These are phyloP conservation scores for Hypseocharis bilobata DNA, from an alignment of 441 rosid genomes.

Conservation along the genomic window DNA sequence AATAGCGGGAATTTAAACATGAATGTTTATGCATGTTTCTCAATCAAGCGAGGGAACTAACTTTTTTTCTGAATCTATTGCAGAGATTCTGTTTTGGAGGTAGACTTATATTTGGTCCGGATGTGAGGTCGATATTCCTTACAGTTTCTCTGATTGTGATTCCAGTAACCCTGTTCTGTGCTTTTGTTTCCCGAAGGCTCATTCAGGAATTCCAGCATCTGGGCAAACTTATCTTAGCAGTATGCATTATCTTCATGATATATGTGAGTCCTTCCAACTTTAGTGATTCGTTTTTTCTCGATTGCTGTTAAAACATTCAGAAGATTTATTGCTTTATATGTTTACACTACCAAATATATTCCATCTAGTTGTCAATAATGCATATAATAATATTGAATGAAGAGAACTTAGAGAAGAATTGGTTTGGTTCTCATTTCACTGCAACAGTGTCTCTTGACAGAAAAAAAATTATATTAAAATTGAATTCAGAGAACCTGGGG, in stretches of 20 bases:
- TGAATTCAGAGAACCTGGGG: too few species aligned
- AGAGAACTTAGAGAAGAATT: too few species aligned
- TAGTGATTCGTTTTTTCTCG: slow-evolving; percentile 2
- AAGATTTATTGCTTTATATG: neutral
- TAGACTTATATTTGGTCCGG: slow-evolving; percentile 90
- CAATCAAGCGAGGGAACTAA: neutral
- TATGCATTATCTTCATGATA: slow-evolving; percentile 42
- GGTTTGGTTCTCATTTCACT: too few species aligned
- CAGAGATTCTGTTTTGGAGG: slow-evolving; percentile 70
- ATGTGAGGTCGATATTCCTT: slow-evolving; percentile 65
- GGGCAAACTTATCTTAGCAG: slow-evolving; percentile 55
- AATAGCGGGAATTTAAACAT: neutral
- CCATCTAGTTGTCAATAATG: too few species aligned
- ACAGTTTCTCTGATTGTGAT: slow-evolving; percentile 55
- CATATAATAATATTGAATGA: too few species aligned
- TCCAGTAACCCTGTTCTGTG: slow-evolving; percentile 36
- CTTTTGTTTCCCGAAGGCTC: slow-evolving; percentile 58
- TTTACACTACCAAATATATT: neutral
- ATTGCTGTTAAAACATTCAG: neutral
- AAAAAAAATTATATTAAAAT: too few species aligned
- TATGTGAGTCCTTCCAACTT: slow-evolving; percentile 46
- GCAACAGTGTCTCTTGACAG: too few species aligned
- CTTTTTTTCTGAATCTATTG: slow-evolving; percentile 15
- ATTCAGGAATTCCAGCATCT: slow-evolving; percentile 51
- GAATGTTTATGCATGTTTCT: neutral